Conservation (phyloP, 257 asterid genomes). For the Solanum rostratum region DNA sequence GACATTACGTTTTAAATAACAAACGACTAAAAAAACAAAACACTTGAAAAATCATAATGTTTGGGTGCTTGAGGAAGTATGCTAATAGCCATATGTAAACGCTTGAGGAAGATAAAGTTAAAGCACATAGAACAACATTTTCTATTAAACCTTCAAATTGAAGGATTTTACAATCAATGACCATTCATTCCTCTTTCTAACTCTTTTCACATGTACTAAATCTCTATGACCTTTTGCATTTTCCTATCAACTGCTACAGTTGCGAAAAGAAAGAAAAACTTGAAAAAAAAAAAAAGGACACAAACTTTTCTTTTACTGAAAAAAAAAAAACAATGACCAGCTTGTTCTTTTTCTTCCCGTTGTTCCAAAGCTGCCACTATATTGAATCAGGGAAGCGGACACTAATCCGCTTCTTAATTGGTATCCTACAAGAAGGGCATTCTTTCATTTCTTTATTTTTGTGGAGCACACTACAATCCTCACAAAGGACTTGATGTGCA, state of each 20-base stretch:
- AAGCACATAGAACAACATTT: neutral
- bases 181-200: neutral
- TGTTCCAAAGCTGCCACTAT: neutral
- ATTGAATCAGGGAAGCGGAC: conserved; percentile 20
- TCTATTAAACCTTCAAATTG: neutral
- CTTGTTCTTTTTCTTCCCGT: neutral
- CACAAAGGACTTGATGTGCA: conserved; percentile 73
- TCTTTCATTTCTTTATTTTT: conserved; percentile 53
- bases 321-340: neutral
- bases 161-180: neutral
- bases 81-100: neutral
- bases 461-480: conserved; percentile 41
- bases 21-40: too few species aligned
- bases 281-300: neutral
- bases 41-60: too few species aligned
- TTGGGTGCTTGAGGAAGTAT: neutral
- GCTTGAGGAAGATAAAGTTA: neutral
- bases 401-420: conserved; percentile 34
- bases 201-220: neutral
- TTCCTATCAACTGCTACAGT: neutral
- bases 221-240: neutral
- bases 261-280: neutral
- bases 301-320: neutral
- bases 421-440: too few species aligned
- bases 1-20: too few species aligned